Evolutionary conservation across 495 filamentous ascomycete species (phyloP).

Genomic region (Penicillium cinerascens): DNA sequence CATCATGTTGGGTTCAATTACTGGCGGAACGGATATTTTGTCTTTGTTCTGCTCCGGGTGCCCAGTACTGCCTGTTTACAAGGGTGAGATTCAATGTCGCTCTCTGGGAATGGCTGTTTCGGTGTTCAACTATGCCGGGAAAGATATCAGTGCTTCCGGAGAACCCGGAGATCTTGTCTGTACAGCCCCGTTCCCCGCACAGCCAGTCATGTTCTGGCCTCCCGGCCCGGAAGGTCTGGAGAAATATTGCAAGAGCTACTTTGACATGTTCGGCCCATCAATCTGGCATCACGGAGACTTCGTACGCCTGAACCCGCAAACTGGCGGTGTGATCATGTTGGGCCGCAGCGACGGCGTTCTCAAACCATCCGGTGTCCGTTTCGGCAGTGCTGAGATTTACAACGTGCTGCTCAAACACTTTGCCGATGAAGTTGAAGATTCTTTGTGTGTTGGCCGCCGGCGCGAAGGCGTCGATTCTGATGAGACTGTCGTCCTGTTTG

Average conservation of each 20-base stretch:
- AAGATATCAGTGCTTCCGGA: conserved; percentile 49
- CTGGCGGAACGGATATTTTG: conserved; percentile 89
- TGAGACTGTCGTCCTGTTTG: conserved; percentile 82
- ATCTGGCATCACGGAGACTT: conserved; percentile 98
- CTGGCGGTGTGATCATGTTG: conserved; percentile 79
- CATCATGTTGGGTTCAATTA: conserved; percentile 80
- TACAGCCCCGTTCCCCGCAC: conserved; percentile 81
- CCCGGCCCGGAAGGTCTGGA: conserved; percentile 60
- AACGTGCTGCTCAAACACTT: conserved; percentile 83
- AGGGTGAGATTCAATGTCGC: conserved; percentile 85
- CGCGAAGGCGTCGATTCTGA: conserved; percentile 66
- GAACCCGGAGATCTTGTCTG: conserved; percentile 91
- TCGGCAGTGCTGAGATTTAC: conserved; percentile 89
- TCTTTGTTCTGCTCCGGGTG: conserved; percentile 87
- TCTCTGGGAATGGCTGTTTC: conserved; percentile 88
- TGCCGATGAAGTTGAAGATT: conserved; percentile 71
- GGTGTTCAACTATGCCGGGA: conserved; percentile 63
- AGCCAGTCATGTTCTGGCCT: conserved; percentile 83
- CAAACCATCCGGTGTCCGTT: conserved; percentile 83
- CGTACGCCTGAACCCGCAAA: conserved; percentile 69
- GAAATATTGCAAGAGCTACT: conserved; percentile 80
- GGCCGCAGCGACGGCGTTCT: conserved; percentile 87
- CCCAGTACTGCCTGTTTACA: conserved; percentile 78
- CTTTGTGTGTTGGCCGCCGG: conserved; percentile 76
- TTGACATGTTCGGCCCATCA: conserved; percentile 66